Base-by-base conservation (phyloP, 1,284 basidiomycete species). In the Pholiota adiposa region DNA sequence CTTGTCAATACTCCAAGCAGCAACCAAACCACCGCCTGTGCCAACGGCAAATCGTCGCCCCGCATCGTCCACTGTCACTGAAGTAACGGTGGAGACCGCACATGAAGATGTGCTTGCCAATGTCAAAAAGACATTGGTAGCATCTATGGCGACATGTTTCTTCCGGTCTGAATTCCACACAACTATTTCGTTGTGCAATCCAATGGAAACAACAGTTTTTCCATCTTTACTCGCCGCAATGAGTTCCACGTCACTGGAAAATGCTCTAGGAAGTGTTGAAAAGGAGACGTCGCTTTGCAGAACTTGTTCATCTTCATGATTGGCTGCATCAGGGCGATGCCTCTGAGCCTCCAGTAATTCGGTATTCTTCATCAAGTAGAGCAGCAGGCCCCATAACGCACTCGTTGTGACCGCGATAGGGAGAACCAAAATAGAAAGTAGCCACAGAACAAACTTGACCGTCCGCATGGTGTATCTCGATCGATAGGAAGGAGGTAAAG, bases 291-390 rank as follows among this genome's bases (percentile, higher is more conserved):
- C 71, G 21, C 74, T 77, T 55, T 84, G 78, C 5, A 87, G 70
- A n/a, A 74, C 67, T 62, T 68, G 75, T 54, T 67, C 67, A 46
- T 77, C 60, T n/a, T 52, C 46, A 1, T 69, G 62, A 52, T 21
- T 33, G 7, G 79, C 79, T 2, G 75, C 70, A 53, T 84, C 83
- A 12, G 79, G 75, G 50, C 83, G 78, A 71, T 90, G 83, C 44
- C 89, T 82, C 69, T 96, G 94, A 4, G 91, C 90, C 68, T 96
- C 95, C 14, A 98, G 83, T 1, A 96, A 83, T 62, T 98, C 95
- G 0, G 94, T 87, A 65, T 97, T 91, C 76, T 97, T 97, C 60
- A 98, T 79, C 1, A 99, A 82, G 71, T 96, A 96, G n/a, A 94
- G 81, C 12, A 97, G 78, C 19, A 98, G 75, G 7, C 84, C 81